Evolutionary conservation across 164 flowering plant species (phyloP), one percentile per base, ranked within the genome.

Genomic region (Amborella trichopoda): DNA sequence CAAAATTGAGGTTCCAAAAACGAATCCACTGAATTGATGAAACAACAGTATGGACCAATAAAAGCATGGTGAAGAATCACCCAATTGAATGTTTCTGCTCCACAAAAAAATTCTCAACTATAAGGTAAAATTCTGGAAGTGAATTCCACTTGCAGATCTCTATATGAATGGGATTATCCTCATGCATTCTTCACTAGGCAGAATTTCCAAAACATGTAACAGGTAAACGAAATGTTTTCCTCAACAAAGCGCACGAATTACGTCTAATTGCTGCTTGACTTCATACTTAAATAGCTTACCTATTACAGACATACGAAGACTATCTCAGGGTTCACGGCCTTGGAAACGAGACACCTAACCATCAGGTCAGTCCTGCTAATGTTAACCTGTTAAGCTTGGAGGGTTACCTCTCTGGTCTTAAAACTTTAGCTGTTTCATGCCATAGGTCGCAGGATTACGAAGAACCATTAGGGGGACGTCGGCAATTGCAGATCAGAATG

Each of bases 241-340:
- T 30, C 8, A 30, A 8, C 11, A 30, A 30, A 6, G 34, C 11
- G 11, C 41, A 6, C 8, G 41, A 14, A 8, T n/a, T 6, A 37
- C 19, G 10, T 37, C 6, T 3, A 37, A 8, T 8, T 3, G 6
- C 19, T 37, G 14, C n/a, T 37, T n/a, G 16, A n/a, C 5, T 38
- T 16, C 20, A 6, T 6, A 10, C 11, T 3, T 38, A 16, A 24
- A 12, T 11, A 20, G 22, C 26, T 49, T 27, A 16, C 19, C 5
- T 38, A 19, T 60, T 69, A 46, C 84, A 83, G 96, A 72, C 90
- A 24, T 87, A 87, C 65, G 96, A 87, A 64, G 96, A 87, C 44
- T 87, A 87, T 58, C 69, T 87, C 49, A 76, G 68, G 63, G 73
- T 65, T 40, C 78, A 69, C 53, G 65, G 72, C 56, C 72, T 74